phyloP scores from a whole-genome alignment of 768 basidiomycete genomes.

The Coprinopsis sp. region DNA sequence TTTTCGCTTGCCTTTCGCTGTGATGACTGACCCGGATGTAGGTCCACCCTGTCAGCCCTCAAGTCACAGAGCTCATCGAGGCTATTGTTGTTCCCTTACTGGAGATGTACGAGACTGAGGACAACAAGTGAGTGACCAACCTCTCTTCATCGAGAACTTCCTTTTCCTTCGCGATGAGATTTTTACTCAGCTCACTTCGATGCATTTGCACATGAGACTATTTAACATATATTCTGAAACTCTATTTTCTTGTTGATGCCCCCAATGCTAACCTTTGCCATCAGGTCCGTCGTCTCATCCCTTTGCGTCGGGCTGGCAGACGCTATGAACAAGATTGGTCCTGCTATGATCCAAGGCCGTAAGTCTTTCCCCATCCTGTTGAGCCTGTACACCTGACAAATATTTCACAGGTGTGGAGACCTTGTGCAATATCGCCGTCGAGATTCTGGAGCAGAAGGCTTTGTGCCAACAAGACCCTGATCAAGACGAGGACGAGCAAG shows the following conservation, averaged over 20 bases:
- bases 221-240: conserved; percentile 31
- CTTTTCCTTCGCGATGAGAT: conserved; percentile 41
- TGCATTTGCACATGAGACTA: conserved; percentile 57
- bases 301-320: conserved; percentile 88
- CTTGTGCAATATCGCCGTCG: conserved; percentile 75
- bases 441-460: conserved; percentile 90
- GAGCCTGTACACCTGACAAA: conserved; percentile 6
- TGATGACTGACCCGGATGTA: conserved; percentile 9
- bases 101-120: conserved; percentile 90
- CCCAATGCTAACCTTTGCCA: conserved; percentile 18
- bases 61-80: conserved; percentile 74
- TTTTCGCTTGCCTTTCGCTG: neutral
- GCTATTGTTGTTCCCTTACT: conserved; percentile 71
- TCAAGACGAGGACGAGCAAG: conserved; percentile 82
- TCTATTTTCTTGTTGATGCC: conserved; percentile 8
- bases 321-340: conserved; percentile 88
- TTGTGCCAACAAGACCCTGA: conserved; percentile 96
- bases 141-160: conserved; percentile 8
- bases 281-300: conserved; percentile 80
- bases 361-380: conserved; percentile 25
- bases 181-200: conserved; percentile 81
- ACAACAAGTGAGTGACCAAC: conserved; percentile 81
- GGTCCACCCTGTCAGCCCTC: conserved; percentile 48
- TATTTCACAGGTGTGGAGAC: conserved; percentile 57
- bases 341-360: conserved; percentile 78